Evolutionary conservation across 2,329 filamentous ascomycete genomes (phyloP), one percentile per base, ranked within the genome.

Genomic region (Fusarium gaditjirri): DNA sequence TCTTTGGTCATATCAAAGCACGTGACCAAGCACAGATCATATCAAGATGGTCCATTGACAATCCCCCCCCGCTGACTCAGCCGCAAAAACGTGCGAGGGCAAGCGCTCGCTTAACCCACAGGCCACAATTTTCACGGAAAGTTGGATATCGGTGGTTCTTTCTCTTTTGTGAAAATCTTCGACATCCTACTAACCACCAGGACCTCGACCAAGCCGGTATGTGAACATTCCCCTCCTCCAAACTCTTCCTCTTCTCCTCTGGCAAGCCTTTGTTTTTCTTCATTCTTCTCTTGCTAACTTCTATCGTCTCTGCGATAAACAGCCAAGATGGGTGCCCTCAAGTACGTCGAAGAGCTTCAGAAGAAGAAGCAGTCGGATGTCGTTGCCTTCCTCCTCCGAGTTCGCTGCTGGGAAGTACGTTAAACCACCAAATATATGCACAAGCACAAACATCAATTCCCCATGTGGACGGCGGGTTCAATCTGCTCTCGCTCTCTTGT

Each of bases 331-430:
- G 96, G 96, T 93, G 95, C 95, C 90, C 94, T 98, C 87, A 99
- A 99, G 90, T 99, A 97, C 90, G 94, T 99, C 89, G 97, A 99
- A 92, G 96, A 99, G 92, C 93, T 99, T 90, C 94, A 98, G 88
- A 98, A 99, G 94, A 98, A 97, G 94, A 99, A 99, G 94, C 96
- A 99, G 93, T 97, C 94, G 86, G 96, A 99, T 91, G 93, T 99
- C 84, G 94, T 98, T 90, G 95, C 95, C 90, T 99, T 99, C 92
- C 93, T 99, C 89, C 94, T 98, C 87, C 95, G 94, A 86, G 94
- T 97, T 85, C 95, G 96, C 89, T 99, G 96, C 95, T 99, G 96
- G 96, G 96, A 99, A 94, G 95, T 95, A 90, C 88, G 90, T 90
- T 89, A 81, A 88, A 69, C 65, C 59, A 69, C 65, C 63, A 55